phyloP scores from a whole-genome alignment of 2,329 filamentous ascomycete genomes.

The Blastomyces silverae region DNA sequence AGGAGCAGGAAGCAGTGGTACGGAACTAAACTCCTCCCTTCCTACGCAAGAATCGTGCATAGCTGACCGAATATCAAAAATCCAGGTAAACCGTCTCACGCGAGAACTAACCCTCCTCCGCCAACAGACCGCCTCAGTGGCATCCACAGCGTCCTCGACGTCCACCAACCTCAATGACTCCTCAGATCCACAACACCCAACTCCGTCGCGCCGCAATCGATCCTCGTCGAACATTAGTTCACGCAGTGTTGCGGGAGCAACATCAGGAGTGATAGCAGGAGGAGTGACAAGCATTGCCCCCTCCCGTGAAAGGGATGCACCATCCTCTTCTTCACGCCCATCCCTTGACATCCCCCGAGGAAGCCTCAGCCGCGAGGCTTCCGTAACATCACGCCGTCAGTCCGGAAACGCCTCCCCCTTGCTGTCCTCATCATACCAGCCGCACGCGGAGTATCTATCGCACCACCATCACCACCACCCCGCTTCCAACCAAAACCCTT shows the following conservation, averaged over 20 bases:
- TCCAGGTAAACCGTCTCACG: conserved; percentile 84
- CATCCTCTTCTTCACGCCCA: conserved; percentile 27
- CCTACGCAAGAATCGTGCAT: conserved; percentile 4
- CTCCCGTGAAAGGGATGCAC: conserved; percentile 34
- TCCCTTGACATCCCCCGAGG: conserved; percentile 27
- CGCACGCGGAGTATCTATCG: conserved; percentile 18
- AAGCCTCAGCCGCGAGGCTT: conserved; percentile 39
- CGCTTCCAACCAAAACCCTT: conserved; percentile 23
- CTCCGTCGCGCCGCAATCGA: conserved; percentile 51
- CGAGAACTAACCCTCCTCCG: conserved; percentile 83
- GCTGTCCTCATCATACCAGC: conserved; percentile 27
- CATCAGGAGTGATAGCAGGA: conserved; percentile 30
- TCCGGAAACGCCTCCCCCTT: conserved; percentile 31
- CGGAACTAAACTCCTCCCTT: conserved; percentile 25
- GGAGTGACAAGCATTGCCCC: conserved; percentile 41
- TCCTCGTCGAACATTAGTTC: conserved; percentile 51
- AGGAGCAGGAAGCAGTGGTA: conserved; percentile 91
- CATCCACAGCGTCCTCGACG: conserved; percentile 54
- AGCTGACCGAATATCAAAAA: not conserved
- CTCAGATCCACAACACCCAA: conserved; percentile 42
- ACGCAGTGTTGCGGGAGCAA: conserved; percentile 32
- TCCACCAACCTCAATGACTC: conserved; percentile 48
- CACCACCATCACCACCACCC: conserved; percentile 22
- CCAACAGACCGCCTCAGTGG: conserved; percentile 57
- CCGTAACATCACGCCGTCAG: conserved; percentile 35